Percentiles rank a stretch among this genome's conserved stretches.
Evolutionary conservation across 1,139 yeast species (phyloP).

Genomic region (Kurtzmaniella quercitrusa): DNA sequence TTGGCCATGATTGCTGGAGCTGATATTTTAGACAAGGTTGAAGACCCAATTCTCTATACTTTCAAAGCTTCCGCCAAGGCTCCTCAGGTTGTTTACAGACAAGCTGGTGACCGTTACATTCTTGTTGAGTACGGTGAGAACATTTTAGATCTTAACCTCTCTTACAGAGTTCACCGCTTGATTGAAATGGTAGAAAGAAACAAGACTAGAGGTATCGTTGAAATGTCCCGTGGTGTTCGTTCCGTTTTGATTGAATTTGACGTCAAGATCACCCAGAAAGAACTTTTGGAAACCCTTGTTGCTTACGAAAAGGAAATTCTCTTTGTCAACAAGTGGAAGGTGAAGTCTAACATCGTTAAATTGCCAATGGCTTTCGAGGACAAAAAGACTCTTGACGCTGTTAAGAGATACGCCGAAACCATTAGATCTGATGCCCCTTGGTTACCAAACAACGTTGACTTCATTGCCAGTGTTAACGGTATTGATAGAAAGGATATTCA

Average conservation of each 20-base stretch:
- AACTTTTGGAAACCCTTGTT: slow-evolving; percentile 58
- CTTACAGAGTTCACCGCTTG: slow-evolving; percentile 81
- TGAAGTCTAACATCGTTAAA: slow-evolving; percentile 74
- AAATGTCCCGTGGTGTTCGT: slow-evolving; percentile 96
- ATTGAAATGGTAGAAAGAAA: slow-evolving; percentile 66
- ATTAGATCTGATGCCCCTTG: slow-evolving; percentile 92
- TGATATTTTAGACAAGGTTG: slow-evolving; percentile 37
- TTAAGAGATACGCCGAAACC: slow-evolving; percentile 85
- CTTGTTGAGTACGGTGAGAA: slow-evolving; percentile 91
- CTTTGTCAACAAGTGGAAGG: slow-evolving; percentile 77
- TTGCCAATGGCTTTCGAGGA: slow-evolving; percentile 98
- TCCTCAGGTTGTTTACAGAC: slow-evolving; percentile 82
- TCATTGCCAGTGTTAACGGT: slow-evolving; percentile 83
- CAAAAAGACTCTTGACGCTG: slow-evolving; percentile 81
- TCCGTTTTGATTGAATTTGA: slow-evolving; percentile 86
- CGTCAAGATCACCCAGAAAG: slow-evolving; percentile 57
- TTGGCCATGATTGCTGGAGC: slow-evolving; percentile 34
- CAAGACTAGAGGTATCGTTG: slow-evolving; percentile 74
- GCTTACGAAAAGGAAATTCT: slow-evolving; percentile 73
- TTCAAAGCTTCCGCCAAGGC: slow-evolving; percentile 45
- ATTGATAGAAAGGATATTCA: slow-evolving; percentile 71
- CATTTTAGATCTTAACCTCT: slow-evolving; percentile 74
- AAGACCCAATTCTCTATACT: slow-evolving; percentile 59
- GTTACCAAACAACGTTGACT: slow-evolving; percentile 96
- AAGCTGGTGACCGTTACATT: slow-evolving; percentile 93